phyloP scores from a whole-genome alignment of 176 grass and related monocot genomes.

The Lolium perenne region DNA sequence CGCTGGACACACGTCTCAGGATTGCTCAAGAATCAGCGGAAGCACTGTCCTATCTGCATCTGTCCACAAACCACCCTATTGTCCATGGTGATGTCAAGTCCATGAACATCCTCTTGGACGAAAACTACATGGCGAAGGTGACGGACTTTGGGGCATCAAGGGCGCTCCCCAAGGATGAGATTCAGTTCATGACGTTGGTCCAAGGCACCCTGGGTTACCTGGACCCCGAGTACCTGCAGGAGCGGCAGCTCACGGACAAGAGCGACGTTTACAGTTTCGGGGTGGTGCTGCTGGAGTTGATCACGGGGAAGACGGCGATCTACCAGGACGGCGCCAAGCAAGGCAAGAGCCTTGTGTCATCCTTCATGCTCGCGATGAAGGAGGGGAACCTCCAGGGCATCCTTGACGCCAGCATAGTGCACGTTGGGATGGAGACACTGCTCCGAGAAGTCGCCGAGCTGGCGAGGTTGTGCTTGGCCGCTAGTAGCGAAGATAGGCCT shows the following conservation, averaged over 20 bases:
- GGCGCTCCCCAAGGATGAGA: not conserved
- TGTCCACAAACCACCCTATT: not conserved
- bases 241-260: not conserved
- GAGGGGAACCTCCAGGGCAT: not conserved
- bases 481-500: not conserved
- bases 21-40: conserved; percentile 14
- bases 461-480: not conserved
- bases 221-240: conserved; percentile 12
- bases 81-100: conserved; percentile 21
- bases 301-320: not conserved
- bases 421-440: not conserved
- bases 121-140: not conserved
- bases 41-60: conserved; percentile 11
- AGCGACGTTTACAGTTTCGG: not conserved
- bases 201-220: conserved; percentile 7
- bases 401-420: not conserved
- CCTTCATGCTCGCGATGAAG: not conserved
- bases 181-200: not conserved
- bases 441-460: not conserved
- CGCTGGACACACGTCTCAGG: not conserved
- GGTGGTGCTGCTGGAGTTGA: not conserved
- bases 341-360: not conserved
- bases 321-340: not conserved
- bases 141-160: not conserved
- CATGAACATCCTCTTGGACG: conserved; percentile 18